Base-by-base conservation (phyloP, 805 yeast genomes). In the Candida railenensis region DNA sequence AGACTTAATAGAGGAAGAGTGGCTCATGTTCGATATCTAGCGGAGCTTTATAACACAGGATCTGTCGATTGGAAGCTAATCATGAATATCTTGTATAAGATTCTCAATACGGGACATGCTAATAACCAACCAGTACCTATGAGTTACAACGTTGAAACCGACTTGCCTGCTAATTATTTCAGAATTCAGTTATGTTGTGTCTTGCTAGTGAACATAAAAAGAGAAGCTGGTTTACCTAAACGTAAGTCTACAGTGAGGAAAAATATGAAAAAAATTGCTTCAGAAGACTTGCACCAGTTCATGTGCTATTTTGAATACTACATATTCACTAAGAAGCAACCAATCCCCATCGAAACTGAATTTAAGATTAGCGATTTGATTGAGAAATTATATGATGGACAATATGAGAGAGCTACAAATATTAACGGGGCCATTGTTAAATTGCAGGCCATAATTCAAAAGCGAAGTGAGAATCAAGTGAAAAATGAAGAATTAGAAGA, bases 291-390 rank as follows among this genome's bases (percentile, higher is more conserved):
- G 14, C 12, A 36, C 18, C 42, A 39, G 0, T 77, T 85, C 47
- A 53, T 84, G 47, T 72, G 73, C 22, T 83, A 81, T 52, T 82
- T 89, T 49, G 94, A 89, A 55, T 89, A 81, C 60, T 89, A 87
- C 57, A 61, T 79, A 3, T 77, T 74, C 60, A 76, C 84, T 28
- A 89, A 89, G 55, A 62, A 62, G 2, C 73, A 65, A 40, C 87
- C 89, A 1, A 45, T 87, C 14, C 89, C 95, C 0, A 69, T 74
- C 50, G 94, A 85, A 40, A 64, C 80, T 2, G 77, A 77, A 37
- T 82, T 82, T 52, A 73, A 71, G 41, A 53, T 87, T n/a, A 57
- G 63, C 19, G 77, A 71, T 28, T 65, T 76, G 30, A 77, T 74
- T 51, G 65, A 59, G 1, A 57, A 55, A 30, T 59, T 55, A 19